Percentiles rank a stretch among this genome's conserved stretches.
These are phyloP conservation scores for Lepiota subincarnata DNA, from an alignment of 768 basidiomycete species.

Conservation along the genomic window DNA sequence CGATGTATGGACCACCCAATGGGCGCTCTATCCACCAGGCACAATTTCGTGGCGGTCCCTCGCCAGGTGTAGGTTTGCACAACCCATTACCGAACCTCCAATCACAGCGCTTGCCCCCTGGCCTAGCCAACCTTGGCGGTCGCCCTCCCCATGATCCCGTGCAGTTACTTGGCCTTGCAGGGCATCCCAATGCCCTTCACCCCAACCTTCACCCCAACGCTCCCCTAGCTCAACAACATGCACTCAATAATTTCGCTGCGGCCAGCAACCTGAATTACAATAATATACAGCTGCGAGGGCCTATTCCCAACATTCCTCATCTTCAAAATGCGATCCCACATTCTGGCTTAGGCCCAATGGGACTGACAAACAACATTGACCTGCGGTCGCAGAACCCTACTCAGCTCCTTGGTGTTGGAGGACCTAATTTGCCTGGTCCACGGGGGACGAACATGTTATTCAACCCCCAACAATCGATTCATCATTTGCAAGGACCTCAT, in stretches of 20 bases:
- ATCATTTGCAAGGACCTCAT: conserved; percentile 39
- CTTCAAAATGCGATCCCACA: conserved; percentile 42
- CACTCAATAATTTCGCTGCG: conserved; percentile 52
- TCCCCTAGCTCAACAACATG: conserved; percentile 31
- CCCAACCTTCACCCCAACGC: conserved; percentile 42
- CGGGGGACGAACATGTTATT: conserved; percentile 35
- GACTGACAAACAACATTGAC: conserved; percentile 53
- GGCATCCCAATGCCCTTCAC: conserved; percentile 42
- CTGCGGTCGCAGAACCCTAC: conserved; percentile 48
- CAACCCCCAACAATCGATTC: conserved; percentile 42
- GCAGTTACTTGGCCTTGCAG: conserved; percentile 55
- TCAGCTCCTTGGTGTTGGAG: conserved; percentile 47
- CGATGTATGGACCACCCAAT: conserved; percentile 52
- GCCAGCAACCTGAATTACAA: conserved; percentile 42
- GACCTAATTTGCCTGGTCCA: conserved; percentile 41
- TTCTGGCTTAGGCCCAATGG: conserved; percentile 46
- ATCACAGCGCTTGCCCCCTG: conserved; percentile 70
- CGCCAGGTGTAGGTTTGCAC: conserved; percentile 49
- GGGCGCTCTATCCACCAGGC: conserved; percentile 56
- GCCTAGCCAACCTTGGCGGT: conserved; percentile 76
- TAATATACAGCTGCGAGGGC: conserved; percentile 48
- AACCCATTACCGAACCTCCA: conserved; percentile 39
- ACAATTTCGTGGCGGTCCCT: conserved; percentile 68
- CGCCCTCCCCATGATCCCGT: conserved; percentile 77
- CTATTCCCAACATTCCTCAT: conserved; percentile 44